Conservation (phyloP, 2,329 filamentous ascomycete genomes). For the Cryoendolithus antarcticus region DNA sequence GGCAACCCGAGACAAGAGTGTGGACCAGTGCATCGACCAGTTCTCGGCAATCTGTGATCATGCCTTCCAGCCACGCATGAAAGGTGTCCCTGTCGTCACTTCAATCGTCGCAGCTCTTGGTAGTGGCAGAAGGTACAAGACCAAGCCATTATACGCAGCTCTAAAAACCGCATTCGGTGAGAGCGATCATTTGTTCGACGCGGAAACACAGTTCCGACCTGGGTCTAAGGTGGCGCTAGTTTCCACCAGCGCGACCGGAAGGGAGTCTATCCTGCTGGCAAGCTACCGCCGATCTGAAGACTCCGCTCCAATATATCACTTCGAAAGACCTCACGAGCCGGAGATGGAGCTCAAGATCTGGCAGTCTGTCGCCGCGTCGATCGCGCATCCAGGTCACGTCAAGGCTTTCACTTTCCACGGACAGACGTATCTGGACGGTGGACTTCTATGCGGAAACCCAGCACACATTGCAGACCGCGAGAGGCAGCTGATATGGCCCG, state of each 20-base stretch:
- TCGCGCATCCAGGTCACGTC: constrained; percentile 39
- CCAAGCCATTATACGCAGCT: constrained; percentile 2
- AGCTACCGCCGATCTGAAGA: constrained; percentile 32
- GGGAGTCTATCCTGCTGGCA: constrained; percentile 29
- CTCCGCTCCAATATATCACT: constrained; percentile 21
- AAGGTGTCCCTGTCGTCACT: constrained; percentile 12
- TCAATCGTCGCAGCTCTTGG: constrained; percentile 5
- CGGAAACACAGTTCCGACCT: constrained; percentile 11
- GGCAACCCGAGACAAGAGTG: constrained; percentile 25
- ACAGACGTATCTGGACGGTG: constrained; percentile 39
- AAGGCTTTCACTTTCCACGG: constrained; percentile 38
- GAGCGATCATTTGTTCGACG: constrained; percentile 19
- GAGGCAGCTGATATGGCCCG: constrained; percentile 15
- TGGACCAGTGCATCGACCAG: constrained; percentile 27
- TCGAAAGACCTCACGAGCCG: constrained; percentile 28
- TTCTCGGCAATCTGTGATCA: constrained; percentile 29
- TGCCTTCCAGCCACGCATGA: constrained; percentile 30
- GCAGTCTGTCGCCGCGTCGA: constrained; percentile 41
- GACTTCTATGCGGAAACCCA: constrained; percentile 39
- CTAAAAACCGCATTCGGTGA: constrained; percentile 22
- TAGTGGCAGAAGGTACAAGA: constrained; percentile 6
- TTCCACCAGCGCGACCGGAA: constrained; percentile 28
- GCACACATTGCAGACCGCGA: constrained; percentile 39
- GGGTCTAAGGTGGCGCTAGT: constrained; percentile 31
- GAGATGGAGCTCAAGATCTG: constrained; percentile 35